phyloP scores from a whole-genome alignment of 768 basidiomycete genomes.

The Lactarius sanguifluus region DNA sequence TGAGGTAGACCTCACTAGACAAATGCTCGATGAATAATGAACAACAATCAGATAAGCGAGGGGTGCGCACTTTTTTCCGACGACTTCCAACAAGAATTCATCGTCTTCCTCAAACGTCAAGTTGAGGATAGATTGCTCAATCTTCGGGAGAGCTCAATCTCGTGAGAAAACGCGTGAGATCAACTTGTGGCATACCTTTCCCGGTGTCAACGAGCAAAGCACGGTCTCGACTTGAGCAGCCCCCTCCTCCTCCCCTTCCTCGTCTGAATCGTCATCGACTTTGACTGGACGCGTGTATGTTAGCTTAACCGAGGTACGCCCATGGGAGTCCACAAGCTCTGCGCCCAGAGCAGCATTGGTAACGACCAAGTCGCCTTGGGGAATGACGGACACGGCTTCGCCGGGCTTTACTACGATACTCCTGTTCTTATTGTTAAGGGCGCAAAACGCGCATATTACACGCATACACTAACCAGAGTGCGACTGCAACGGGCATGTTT shows the following conservation, averaged over 20 bases:
- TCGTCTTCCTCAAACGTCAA: conserved; percentile 67
- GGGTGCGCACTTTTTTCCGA: conserved; percentile 74
- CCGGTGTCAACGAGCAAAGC: conserved; percentile 77
- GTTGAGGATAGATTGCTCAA: conserved; percentile 73
- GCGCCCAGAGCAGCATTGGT: conserved; percentile 84
- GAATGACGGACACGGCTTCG: conserved; percentile 53
- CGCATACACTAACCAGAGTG: conserved; percentile 52
- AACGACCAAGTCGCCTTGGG: conserved; percentile 70
- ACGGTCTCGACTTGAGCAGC: conserved; percentile 49
- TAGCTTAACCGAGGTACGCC: conserved; percentile 68
- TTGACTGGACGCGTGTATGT: conserved; percentile 47
- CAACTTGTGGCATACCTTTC: conserved; percentile 55
- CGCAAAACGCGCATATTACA: conserved; percentile 9
- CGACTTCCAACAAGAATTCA: conserved; percentile 64
- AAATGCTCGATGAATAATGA: conserved; percentile 2
- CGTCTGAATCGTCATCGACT: conserved; percentile 49
- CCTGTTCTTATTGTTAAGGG: conserved; percentile 42
- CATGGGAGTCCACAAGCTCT: conserved; percentile 57
- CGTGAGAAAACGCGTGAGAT: background rate
- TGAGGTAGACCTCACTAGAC: conserved; percentile 66
- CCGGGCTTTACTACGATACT: conserved; percentile 59
- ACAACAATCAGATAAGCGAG: background rate
- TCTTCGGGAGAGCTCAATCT: conserved; percentile 42
- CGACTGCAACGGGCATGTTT: conserved; percentile 61
- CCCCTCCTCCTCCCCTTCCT: conserved; percentile 41